These are phyloP conservation scores for Monosporascus ibericus DNA, from an alignment of 2,329 filamentous ascomycete species.

Conservation along the genomic window DNA sequence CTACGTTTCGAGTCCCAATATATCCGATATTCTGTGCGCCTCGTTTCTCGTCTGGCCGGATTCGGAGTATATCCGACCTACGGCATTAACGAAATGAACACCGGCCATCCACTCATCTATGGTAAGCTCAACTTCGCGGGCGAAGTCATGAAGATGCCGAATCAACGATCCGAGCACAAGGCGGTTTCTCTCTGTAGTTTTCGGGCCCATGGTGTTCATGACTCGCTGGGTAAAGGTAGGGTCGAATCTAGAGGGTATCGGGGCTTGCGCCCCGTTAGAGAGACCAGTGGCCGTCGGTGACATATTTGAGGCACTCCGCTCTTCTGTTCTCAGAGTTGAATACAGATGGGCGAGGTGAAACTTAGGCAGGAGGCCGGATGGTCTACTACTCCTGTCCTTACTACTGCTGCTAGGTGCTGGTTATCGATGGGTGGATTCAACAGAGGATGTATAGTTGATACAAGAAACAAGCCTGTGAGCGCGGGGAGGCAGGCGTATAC, in stretches of 20 bases:
- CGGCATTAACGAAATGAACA: conserved; percentile 68
- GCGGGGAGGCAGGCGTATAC: not conserved
- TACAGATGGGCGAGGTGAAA: not conserved
- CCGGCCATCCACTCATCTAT: conserved; percentile 72
- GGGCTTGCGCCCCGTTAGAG: conserved; percentile 20
- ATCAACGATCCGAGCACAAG: conserved; percentile 59
- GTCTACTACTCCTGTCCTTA: too few species aligned
- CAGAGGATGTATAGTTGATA: too few species aligned
- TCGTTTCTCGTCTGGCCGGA: conserved; percentile 66
- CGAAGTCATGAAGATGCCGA: conserved; percentile 71
- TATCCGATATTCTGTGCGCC: conserved; percentile 65
- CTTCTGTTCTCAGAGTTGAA: not conserved
- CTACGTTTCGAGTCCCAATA: conserved; percentile 67
- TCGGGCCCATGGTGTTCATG: conserved; percentile 66
- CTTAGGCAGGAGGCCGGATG: not conserved
- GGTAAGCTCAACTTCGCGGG: conserved; percentile 70
- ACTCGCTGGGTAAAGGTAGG: conserved; percentile 71
- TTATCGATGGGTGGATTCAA: too few species aligned
- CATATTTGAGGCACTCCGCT: conserved; percentile 11
- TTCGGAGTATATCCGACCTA: conserved; percentile 53
- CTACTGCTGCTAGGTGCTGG: too few species aligned
- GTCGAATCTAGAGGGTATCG: conserved; percentile 51
- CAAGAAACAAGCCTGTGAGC: too few species aligned
- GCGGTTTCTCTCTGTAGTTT: conserved; percentile 58
- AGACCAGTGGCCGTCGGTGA: conserved; percentile 20